Base-by-base conservation (phyloP, 306 rosid genomes). In the Echinosophora koreensis region DNA sequence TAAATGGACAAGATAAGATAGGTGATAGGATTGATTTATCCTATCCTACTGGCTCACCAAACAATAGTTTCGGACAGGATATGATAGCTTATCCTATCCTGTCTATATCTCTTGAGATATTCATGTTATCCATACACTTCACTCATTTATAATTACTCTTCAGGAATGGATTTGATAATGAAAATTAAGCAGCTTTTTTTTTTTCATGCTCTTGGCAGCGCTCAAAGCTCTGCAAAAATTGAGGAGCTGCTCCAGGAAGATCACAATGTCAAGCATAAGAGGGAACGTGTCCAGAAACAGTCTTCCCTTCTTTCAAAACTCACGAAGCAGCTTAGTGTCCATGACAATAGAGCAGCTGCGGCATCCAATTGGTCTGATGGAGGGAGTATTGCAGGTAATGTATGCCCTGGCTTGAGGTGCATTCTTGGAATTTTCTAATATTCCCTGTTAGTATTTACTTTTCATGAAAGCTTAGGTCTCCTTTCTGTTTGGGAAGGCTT, bases 181-280 rank as follows among this genome's bases (percentile, higher is more conserved):
- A 52, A 83, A 47, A 34, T 49, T 56, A 12, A 16, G 56, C 28
- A 30, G 15, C 66, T n/a, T 4, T 39, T 11, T 22, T 22, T 27
- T 44, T 8, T 77, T 64, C 41, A 4, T 77, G 22, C 52, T 63
- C 42, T 80, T 78, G 63, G 47, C 79, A 86, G 90, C 7, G 86
- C 84, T 71, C 88, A 77, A 84, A 86, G 90, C 84, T 63, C 86
- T 10, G 88, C 84, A 37, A 84, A 79, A 62, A 78, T 86, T 78
- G 90, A 86, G 77, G 88, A 86, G 81, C 76, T 86, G 41, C 86
- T 86, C 58, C 85, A 74, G 82, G 90, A 86, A 69, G 90, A 86
- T 42, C 75, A 78, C 12, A 81, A 84, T 61, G 86, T 66, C 67
- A 86, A 84, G 78, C 66, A 64, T 57, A 86, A n/a, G 62, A 84